Conservation (phyloP, 1,139 yeast species). For the Yamadazyma epiphylla region DNA sequence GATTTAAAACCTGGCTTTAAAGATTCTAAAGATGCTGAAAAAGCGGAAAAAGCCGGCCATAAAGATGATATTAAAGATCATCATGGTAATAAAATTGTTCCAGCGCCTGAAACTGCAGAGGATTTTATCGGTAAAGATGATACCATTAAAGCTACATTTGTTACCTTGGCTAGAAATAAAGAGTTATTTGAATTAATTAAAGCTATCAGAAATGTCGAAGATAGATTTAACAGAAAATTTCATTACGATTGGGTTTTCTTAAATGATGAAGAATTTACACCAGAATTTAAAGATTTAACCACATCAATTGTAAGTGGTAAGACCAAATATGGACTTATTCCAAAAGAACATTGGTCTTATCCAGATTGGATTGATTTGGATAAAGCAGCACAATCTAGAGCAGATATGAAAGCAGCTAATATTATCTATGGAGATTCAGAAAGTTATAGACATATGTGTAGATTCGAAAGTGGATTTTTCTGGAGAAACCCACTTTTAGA, state of each 20-base stretch:
- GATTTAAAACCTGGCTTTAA: neutral
- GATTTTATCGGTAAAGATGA: slow-evolving; percentile 15
- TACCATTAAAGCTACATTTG: slow-evolving; percentile 58
- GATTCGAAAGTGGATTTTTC: slow-evolving; percentile 68
- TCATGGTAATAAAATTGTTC: slow-evolving; percentile 6
- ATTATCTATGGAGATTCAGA: slow-evolving; percentile 61
- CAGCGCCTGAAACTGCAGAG: slow-evolving; percentile 6
- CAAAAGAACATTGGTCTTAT: slow-evolving; percentile 66
- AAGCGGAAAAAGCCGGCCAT: neutral
- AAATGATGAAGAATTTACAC: slow-evolving; percentile 58
- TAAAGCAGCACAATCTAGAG: slow-evolving; percentile 48
- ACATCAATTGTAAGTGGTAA: slow-evolving; percentile 52
- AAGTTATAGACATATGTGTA: slow-evolving; percentile 74
- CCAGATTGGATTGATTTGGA: slow-evolving; percentile 67
- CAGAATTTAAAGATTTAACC: slow-evolving; percentile 52
- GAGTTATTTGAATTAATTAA: slow-evolving; percentile 62
- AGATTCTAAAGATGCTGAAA: neutral
- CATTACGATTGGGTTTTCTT: slow-evolving; percentile 81
- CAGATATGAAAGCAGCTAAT: slow-evolving; percentile 43
- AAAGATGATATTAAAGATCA: slow-evolving; percentile 4
- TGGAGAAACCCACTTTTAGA: slow-evolving; percentile 51
- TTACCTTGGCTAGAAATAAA: slow-evolving; percentile 56
- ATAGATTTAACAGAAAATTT: slow-evolving; percentile 62
- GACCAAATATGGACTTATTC: slow-evolving; percentile 60
- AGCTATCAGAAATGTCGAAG: slow-evolving; percentile 68